Evolutionary conservation across 805 yeast genomes (phyloP).

Genomic region (Candida incommunis): DNA sequence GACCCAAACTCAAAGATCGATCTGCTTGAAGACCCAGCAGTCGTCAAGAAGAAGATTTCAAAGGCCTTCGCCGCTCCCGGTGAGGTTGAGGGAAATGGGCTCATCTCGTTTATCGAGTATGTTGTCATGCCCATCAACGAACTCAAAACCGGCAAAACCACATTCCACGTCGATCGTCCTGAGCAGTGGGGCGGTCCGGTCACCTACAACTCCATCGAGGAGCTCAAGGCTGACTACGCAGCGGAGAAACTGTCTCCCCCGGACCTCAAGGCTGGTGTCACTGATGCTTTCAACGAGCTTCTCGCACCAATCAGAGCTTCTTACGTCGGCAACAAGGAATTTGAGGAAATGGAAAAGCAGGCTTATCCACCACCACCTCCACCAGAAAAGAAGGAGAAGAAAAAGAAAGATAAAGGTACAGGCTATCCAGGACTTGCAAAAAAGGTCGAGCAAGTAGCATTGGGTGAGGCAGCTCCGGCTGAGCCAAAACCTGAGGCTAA

Average conservation of each 20-base stretch:
- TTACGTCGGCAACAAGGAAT: slow-evolving; percentile 46
- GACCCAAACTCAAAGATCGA: slow-evolving; percentile 98
- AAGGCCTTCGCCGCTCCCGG: slow-evolving; percentile 96
- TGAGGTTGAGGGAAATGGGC: slow-evolving; percentile 77
- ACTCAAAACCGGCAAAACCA: slow-evolving; percentile 43
- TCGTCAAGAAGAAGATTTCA: slow-evolving; percentile 77
- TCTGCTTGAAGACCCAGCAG: slow-evolving; percentile 74
- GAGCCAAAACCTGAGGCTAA: too few species aligned
- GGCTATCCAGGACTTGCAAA: slow-evolving; percentile 62
- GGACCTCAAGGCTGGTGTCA: slow-evolving; percentile 84
- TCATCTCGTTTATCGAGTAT: slow-evolving; percentile 70
- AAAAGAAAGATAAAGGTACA: slow-evolving; percentile 66
- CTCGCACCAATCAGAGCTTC: slow-evolving; percentile 76
- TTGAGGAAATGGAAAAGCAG: slow-evolving; percentile 54
- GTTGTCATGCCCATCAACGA: slow-evolving; percentile 80
- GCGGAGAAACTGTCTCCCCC: slow-evolving; percentile 74
- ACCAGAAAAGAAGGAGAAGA: slow-evolving; percentile 49
- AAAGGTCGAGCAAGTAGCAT: slow-evolving; percentile 26
- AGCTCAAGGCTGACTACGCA: slow-evolving; percentile 58
- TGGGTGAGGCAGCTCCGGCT: too few species aligned
- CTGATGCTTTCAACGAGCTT: slow-evolving; percentile 67
- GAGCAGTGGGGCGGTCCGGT: slow-evolving; percentile 96
- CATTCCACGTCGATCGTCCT: slow-evolving; percentile 73
- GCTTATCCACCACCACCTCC: slow-evolving; percentile 74
- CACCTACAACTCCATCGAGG: slow-evolving; percentile 50